A percentile compares a stretch with the other conserved stretches of the same genome.
phyloP scores from a whole-genome alignment of 139 green algal genomes.

The Chlamydomonas sp. region DNA sequence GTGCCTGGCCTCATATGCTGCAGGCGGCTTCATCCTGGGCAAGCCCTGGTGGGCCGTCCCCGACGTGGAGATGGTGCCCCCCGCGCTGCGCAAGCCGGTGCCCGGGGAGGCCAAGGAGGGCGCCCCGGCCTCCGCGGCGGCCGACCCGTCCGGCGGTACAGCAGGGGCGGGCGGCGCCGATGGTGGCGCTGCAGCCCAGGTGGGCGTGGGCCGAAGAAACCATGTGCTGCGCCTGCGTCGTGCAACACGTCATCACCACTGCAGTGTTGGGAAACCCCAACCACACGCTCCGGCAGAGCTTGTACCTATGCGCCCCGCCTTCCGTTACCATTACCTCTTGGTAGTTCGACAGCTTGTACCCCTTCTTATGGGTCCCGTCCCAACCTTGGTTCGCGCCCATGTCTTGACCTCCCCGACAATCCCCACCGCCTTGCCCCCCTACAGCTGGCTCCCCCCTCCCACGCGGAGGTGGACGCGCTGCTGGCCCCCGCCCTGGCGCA shows the following conservation, averaged over 20 bases:
- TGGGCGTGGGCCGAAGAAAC: background rate
- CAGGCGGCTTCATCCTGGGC: conserved; percentile 40
- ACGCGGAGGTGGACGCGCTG: conserved; percentile 16
- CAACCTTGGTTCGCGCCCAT: too few species aligned
- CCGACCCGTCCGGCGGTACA: too few species aligned
- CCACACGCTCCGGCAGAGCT: too few species aligned
- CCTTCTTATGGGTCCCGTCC: too few species aligned
- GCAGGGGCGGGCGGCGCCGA: background rate
- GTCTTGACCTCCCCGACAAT: too few species aligned
- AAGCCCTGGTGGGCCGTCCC: conserved; percentile 31
- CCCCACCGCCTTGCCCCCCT: background rate
- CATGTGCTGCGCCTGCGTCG: too few species aligned
- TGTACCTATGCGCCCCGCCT: too few species aligned
- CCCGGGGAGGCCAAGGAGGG: background rate
- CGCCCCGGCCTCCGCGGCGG: background rate
- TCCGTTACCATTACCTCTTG: too few species aligned
- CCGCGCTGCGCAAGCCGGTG: conserved; percentile 5
- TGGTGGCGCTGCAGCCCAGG: background rate
- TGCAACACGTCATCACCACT: too few species aligned
- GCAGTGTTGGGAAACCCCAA: too few species aligned
- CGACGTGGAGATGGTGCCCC: background rate
- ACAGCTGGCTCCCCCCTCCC: background rate
- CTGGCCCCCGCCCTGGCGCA: conserved; percentile 25
- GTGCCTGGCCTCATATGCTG: too few species aligned
- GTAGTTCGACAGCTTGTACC: too few species aligned